phyloP scores from a whole-genome alignment of 1,139 yeast genomes.

The Yamadazyma atmosphaerica region DNA sequence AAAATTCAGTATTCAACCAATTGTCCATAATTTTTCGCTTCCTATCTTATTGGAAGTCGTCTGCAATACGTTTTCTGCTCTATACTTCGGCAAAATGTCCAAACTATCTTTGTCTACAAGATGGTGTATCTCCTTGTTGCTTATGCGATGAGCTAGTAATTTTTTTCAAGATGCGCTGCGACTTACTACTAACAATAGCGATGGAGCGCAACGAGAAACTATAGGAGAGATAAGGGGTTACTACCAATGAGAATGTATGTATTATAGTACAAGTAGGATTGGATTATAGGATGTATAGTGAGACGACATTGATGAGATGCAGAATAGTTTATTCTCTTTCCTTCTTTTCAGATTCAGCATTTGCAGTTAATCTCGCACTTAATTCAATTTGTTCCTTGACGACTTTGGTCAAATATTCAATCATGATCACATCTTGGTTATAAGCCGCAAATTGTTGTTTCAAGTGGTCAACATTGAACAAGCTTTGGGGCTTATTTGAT shows the following conservation, averaged over 20 bases:
- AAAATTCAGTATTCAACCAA: background rate
- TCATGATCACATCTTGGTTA: slow-evolving; percentile 79
- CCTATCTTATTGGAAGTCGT: background rate
- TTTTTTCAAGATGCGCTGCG: slow-evolving; percentile 1
- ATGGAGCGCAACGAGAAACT: background rate
- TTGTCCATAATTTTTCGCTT: background rate
- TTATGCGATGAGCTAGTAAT: background rate
- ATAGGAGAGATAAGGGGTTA: background rate
- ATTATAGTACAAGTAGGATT: no score
- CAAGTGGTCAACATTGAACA: slow-evolving; percentile 57
- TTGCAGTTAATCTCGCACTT: slow-evolving; percentile 70
- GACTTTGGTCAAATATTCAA: slow-evolving; percentile 81
- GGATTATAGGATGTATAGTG: no score
- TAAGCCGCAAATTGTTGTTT: slow-evolving; percentile 68
- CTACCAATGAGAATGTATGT: no score
- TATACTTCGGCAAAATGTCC: no score
- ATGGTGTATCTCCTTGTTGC: no score
- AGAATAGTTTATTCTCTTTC: slow-evolving; percentile 14
- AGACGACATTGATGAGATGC: no score
- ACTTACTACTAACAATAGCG: background rate
- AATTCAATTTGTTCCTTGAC: slow-evolving; percentile 84
- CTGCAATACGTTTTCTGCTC: background rate
- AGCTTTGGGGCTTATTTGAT: slow-evolving; percentile 56
- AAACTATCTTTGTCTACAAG: no score
- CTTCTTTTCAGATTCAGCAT: slow-evolving; percentile 30